Percentiles rank a stretch among this genome's conserved stretches.
These are phyloP conservation scores for Jackrogersella minutella DNA, from an alignment of 495 filamentous ascomycete species.

Conservation along the genomic window DNA sequence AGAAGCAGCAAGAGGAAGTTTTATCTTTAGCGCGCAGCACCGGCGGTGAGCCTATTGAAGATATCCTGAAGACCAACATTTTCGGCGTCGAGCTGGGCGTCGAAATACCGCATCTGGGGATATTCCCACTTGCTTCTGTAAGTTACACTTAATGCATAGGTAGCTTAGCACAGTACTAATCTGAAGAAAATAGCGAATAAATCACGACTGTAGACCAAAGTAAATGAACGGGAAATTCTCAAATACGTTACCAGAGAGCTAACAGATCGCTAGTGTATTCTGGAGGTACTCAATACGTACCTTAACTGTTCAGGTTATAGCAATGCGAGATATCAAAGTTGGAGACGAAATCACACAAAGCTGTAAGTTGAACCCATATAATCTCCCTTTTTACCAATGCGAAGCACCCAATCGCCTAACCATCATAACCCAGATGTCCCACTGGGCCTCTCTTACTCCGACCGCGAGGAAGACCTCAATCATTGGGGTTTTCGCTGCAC, in stretches of 20 bases:
- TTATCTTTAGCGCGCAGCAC: constrained; percentile 69
- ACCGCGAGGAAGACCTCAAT: constrained; percentile 41
- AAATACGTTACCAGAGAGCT: not conserved
- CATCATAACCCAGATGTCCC: constrained; percentile 43
- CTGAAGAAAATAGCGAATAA: constrained; percentile 43
- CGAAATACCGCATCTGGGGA: constrained; percentile 43
- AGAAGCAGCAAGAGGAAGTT: constrained; percentile 26
- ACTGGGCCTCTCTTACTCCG: constrained; percentile 36
- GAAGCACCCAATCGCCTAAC: not conserved
- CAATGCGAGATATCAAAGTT: constrained; percentile 42
- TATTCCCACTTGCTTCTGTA: constrained; percentile 45
- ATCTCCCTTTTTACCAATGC: not conserved
- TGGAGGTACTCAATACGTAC: constrained; percentile 44
- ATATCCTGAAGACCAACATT: constrained; percentile 70
- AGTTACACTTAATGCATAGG: constrained; percentile 11
- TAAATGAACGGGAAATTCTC: constrained; percentile 19
- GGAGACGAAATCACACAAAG: constrained; percentile 50
- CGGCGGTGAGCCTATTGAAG: constrained; percentile 72
- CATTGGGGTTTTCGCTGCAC: constrained; percentile 47
- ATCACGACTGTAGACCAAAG: constrained; percentile 50
- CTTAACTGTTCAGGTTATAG: constrained; percentile 46
- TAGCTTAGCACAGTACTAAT: not conserved
- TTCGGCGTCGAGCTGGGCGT: constrained; percentile 47
- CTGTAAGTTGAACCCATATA: constrained; percentile 34
- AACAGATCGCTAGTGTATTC: constrained; percentile 40